phyloP scores from a whole-genome alignment of 1,284 basidiomycete genomes.

The Veloboletus limbatus region DNA sequence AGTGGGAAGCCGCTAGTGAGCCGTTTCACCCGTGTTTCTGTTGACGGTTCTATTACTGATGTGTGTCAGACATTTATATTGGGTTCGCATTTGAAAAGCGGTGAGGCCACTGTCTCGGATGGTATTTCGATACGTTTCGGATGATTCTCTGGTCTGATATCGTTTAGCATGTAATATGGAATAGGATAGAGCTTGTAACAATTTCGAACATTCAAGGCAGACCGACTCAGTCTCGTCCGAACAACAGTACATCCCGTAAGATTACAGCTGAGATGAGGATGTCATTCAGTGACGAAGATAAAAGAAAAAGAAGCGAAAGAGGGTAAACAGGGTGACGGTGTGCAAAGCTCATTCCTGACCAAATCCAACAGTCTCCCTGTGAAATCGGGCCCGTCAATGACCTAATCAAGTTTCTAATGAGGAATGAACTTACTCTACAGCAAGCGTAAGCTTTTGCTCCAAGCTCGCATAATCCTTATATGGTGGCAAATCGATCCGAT shows the following conservation, averaged over 20 bases:
- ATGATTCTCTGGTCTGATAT: conserved; percentile 2
- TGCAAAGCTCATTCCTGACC: conserved; percentile 52
- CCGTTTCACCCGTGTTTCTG: conserved; percentile 17
- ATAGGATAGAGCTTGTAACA: conserved; percentile 3
- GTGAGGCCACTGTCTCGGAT: conserved; percentile 25
- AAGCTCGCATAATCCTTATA: conserved; percentile 82
- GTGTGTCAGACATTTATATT: conserved; percentile 70
- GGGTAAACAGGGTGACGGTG: conserved; percentile 18
- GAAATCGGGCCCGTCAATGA: conserved; percentile 12
- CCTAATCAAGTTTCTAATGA: background rate
- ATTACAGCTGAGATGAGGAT: conserved; percentile 30
- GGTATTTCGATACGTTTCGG: conserved; percentile 4
- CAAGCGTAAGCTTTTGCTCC: conserved; percentile 81
- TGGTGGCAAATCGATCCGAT: conserved; percentile 81
- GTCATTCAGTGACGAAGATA: conserved; percentile 14
- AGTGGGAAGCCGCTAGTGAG: conserved; percentile 96
- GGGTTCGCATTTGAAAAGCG: conserved; percentile 80
- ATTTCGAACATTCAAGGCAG: background rate
- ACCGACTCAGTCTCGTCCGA: conserved; percentile 3
- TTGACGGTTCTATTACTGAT: conserved; percentile 5
- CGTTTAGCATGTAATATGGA: conserved; percentile 3
- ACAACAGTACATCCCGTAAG: conserved; percentile 24
- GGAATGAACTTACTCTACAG: conserved; percentile 63
- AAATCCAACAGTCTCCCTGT: conserved; percentile 69
- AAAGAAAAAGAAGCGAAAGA: conserved; percentile 2